Percentiles rank a stretch among this genome's conserved stretches.
Evolutionary conservation across 2,329 filamentous ascomycete species (phyloP).

Genomic region (Fusarium sp.): DNA sequence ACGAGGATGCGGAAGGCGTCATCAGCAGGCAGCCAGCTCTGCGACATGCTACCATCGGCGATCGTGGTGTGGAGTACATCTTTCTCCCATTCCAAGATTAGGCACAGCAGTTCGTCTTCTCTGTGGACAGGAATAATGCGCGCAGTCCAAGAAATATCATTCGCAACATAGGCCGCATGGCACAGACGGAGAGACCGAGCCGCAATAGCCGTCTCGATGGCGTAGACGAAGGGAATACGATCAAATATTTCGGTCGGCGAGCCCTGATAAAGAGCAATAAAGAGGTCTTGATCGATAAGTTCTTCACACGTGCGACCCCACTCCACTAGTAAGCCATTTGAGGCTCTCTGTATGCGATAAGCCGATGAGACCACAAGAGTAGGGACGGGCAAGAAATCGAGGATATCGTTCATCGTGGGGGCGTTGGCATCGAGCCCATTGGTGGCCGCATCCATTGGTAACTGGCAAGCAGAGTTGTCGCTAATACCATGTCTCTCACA

Average conservation of each 20-base stretch:
- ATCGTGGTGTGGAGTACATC: background rate
- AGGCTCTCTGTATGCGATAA: slow-evolving; percentile 11
- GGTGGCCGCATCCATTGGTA: background rate
- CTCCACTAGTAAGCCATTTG: background rate
- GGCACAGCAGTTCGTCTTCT: background rate
- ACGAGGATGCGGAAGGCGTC: slow-evolving; percentile 14
- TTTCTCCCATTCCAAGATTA: slow-evolving; percentile 5
- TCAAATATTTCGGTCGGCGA: slow-evolving; percentile 12
- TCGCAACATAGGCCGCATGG: background rate
- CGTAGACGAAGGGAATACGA: slow-evolving; percentile 9
- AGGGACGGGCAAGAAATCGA: slow-evolving; percentile 11
- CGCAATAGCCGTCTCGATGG: slow-evolving; percentile 7
- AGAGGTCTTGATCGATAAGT: slow-evolving; percentile 7
- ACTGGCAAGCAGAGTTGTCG: background rate
- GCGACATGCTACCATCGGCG: background rate
- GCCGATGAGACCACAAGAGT: slow-evolving; percentile 9
- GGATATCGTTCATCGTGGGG: background rate
- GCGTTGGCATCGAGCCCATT: background rate
- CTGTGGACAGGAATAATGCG: slow-evolving; percentile 7
- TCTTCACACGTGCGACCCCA: background rate
- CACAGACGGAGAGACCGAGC: slow-evolving; percentile 5
- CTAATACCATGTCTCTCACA: slow-evolving; percentile 7
- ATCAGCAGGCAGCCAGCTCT: slow-evolving; percentile 15
- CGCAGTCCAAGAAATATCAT: slow-evolving; percentile 11
- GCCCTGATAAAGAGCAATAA: slow-evolving; percentile 3